Conservation (phyloP, 1,284 basidiomycete species). For the Naganishia albida region DNA sequence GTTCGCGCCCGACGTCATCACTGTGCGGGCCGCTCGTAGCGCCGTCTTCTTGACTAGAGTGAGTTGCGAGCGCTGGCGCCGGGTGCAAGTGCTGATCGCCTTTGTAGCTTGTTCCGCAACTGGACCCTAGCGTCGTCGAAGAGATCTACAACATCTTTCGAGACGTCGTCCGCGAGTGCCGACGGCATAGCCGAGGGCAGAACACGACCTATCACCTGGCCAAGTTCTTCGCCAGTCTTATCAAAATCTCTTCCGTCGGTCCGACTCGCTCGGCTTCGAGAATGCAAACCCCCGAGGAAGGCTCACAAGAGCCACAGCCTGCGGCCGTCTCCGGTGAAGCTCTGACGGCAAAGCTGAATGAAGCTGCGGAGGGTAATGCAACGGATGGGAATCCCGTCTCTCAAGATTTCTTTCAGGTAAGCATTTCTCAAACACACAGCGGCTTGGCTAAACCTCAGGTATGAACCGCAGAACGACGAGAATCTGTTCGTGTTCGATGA, state of each 20-base stretch:
- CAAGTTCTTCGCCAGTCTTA: slow-evolving; percentile 32
- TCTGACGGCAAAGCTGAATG: slow-evolving; percentile 21
- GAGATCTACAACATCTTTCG: slow-evolving; percentile 32
- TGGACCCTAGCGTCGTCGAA: slow-evolving; percentile 24
- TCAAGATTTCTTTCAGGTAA: slow-evolving; percentile 24
- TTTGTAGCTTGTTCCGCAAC: slow-evolving; percentile 20
- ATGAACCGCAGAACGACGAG: slow-evolving; percentile 17
- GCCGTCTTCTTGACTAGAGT: slow-evolving; percentile 29
- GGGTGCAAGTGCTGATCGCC: background rate
- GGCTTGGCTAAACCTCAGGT: background rate
- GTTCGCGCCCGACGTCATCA: slow-evolving; percentile 30
- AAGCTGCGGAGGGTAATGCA: slow-evolving; percentile 14
- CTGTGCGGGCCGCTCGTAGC: slow-evolving; percentile 25
- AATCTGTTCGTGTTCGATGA: slow-evolving; percentile 28
- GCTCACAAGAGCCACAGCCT: slow-evolving; percentile 7
- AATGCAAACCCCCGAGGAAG: slow-evolving; percentile 21
- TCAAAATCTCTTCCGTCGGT: slow-evolving; percentile 31
- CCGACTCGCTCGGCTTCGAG: slow-evolving; percentile 26
- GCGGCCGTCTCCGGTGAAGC: slow-evolving; percentile 23
- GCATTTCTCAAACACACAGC: background rate
- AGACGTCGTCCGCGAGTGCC: slow-evolving; percentile 29
- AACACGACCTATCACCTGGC: slow-evolving; percentile 33
- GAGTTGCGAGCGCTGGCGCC: background rate
- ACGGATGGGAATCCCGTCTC: slow-evolving; percentile 2
- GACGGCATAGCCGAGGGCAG: slow-evolving; percentile 24